Percentiles rank a stretch among this genome's conserved stretches.
phyloP scores from a whole-genome alignment of 1,284 basidiomycete genomes.

The Trichosporon sp. region DNA sequence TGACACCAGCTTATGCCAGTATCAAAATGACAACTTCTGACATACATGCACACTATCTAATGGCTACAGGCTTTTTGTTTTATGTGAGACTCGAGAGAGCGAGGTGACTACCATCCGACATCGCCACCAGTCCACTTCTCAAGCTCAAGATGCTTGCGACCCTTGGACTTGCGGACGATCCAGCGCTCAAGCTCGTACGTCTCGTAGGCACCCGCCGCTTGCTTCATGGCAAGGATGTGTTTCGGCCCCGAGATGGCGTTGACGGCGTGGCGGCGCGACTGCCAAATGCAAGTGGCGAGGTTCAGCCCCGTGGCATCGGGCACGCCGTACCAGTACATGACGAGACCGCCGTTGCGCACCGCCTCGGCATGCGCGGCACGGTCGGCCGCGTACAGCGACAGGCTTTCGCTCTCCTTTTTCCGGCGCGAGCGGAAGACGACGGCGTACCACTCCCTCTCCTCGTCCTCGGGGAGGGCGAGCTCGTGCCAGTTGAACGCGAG shows the following conservation, averaged over 20 bases:
- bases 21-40: not conserved
- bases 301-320: conserved; percentile 78
- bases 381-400: conserved; percentile 80
- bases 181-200: conserved; percentile 76
- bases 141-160: conserved; percentile 65
- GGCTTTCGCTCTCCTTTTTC: conserved; percentile 55
- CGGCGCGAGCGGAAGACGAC: conserved; percentile 84
- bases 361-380: conserved; percentile 86
- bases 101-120: conserved; percentile 60
- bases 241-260: conserved; percentile 76
- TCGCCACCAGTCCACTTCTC: conserved; percentile 67
- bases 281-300: conserved; percentile 94
- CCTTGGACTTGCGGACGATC: conserved; percentile 67
- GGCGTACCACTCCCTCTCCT: conserved; percentile 76
- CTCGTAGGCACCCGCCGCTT: conserved; percentile 76
- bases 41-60: conserved; percentile 17
- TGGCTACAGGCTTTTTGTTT: conserved; percentile 18
- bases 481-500: conserved; percentile 86
- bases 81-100: too few species aligned
- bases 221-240: conserved; percentile 77
- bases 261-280: conserved; percentile 71
- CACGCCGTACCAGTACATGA: conserved; percentile 88
- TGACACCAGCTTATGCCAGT: not conserved
- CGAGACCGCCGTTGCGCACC: conserved; percentile 71
- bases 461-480: conserved; percentile 55